Evolutionary conservation across 352 stramenopile species (phyloP).

Genomic region (Pythium monospermum): DNA sequence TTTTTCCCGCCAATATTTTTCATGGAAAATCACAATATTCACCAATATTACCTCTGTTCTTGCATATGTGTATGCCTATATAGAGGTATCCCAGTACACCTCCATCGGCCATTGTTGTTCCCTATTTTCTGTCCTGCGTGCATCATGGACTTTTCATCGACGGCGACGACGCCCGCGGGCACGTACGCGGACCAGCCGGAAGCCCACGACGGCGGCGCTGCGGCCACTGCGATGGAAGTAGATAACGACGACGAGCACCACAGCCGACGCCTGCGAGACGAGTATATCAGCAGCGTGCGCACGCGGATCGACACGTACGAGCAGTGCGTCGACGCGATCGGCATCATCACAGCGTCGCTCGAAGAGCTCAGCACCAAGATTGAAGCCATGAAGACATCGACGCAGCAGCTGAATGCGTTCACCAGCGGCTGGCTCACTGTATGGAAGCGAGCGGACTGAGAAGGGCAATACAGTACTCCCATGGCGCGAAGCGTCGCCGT

Average conservation of each 20-base stretch:
- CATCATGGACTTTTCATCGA: constrained; percentile 16
- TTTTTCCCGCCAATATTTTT: not conserved
- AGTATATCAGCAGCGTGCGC: constrained; percentile 40
- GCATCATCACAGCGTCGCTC: constrained; percentile 46
- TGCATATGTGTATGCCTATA: not conserved
- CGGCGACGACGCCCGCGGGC: constrained; percentile 1
- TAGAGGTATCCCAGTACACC: not conserved
- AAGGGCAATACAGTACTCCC: not conserved
- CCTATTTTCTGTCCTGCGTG: not conserved
- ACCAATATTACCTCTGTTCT: not conserved
- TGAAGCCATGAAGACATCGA: constrained; percentile 54
- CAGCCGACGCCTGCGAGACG: constrained; percentile 25
- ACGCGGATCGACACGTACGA: constrained; percentile 61
- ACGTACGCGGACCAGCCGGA: constrained; percentile 1
- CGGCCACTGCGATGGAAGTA: not conserved
- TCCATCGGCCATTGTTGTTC: constrained; percentile 1
- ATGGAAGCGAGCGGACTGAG: constrained; percentile 46
- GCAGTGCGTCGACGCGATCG: constrained; percentile 48
- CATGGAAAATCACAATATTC: constrained; percentile 2
- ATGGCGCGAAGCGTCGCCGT: not conserved
- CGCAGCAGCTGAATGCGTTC: constrained; percentile 71
- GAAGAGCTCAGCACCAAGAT: constrained; percentile 62
- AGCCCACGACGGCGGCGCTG: not conserved
- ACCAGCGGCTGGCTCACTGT: constrained; percentile 66
- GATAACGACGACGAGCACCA: not conserved